These are phyloP conservation scores for Rusavskia elegans DNA, from an alignment of 495 filamentous ascomycete species.

Conservation along the genomic window DNA sequence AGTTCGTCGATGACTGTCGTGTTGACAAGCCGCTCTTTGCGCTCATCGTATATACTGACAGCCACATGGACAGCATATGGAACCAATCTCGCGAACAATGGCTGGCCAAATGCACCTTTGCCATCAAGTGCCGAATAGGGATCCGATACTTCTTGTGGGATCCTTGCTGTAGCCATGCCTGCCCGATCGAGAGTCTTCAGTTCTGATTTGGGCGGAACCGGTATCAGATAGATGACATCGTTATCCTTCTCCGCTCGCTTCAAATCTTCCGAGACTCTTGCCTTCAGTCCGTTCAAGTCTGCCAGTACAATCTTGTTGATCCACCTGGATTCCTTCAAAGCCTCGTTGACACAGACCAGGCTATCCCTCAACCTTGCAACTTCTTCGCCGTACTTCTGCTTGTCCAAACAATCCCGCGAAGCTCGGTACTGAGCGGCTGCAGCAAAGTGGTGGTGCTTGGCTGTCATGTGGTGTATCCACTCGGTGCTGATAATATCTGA, in stretches of 20 bases:
- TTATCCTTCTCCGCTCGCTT: slow-evolving; percentile 95
- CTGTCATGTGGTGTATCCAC: slow-evolving; percentile 97
- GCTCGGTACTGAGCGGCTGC: slow-evolving; percentile 93
- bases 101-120: slow-evolving; percentile 61
- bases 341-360: slow-evolving; percentile 69
- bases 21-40: slow-evolving; percentile 76
- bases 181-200: slow-evolving; percentile 74
- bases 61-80: slow-evolving; percentile 93
- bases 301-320: slow-evolving; percentile 69
- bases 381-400: slow-evolving; percentile 90
- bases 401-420: slow-evolving; percentile 82
- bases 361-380: slow-evolving; percentile 75
- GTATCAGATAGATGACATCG: slow-evolving; percentile 75
- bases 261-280: slow-evolving; percentile 65
- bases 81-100: slow-evolving; percentile 80
- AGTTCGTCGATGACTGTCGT: slow-evolving; percentile 70
- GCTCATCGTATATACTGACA: slow-evolving; percentile 86
- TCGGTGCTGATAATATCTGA: slow-evolving; percentile 80
- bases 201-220: slow-evolving; percentile 78
- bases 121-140: slow-evolving; percentile 67
- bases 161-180: slow-evolving; percentile 67
- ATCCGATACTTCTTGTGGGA: slow-evolving; percentile 70
- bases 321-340: slow-evolving; percentile 70
- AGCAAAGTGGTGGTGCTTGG: slow-evolving; percentile 95
- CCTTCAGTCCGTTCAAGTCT: slow-evolving; percentile 74